Percentiles rank a stretch among this genome's conserved stretches.
phyloP scores from a whole-genome alignment of 352 stramenopile species.

The Blastocystis sp. region DNA sequence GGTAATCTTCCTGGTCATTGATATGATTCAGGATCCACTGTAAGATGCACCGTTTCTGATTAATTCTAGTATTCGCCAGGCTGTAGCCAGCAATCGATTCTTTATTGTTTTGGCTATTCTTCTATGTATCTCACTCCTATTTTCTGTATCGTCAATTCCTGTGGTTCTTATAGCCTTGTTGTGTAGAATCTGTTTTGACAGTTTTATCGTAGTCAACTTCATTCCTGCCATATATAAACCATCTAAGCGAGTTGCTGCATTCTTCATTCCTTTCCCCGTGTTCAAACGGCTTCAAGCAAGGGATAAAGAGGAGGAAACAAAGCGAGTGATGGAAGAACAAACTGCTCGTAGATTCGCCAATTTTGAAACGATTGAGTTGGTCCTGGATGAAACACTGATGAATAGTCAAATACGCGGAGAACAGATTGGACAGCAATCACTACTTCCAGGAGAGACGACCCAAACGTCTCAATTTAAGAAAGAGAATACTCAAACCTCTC shows the following conservation, averaged over 20 bases:
- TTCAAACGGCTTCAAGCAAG: not conserved
- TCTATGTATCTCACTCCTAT: not conserved
- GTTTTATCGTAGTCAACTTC: conserved; percentile 1
- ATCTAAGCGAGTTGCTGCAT: not conserved
- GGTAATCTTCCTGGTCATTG: conserved; percentile 22
- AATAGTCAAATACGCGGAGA: not conserved
- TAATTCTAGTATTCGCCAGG: not conserved
- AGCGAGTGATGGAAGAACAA: not conserved
- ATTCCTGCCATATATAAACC: not conserved
- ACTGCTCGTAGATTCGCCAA: not conserved
- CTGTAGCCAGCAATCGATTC: not conserved
- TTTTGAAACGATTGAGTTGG: not conserved
- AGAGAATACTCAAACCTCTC: not conserved
- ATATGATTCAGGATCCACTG: not conserved
- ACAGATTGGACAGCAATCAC: not conserved
- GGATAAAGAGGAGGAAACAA: not conserved
- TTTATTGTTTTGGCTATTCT: not conserved
- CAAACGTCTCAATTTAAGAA: not conserved
- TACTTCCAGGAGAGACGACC: not conserved
- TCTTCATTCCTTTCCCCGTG: conserved; percentile 44
- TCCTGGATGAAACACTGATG: not conserved
- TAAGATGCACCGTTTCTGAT: not conserved
- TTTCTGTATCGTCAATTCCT: conserved; percentile 27
- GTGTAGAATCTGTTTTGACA: not conserved
- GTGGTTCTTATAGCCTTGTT: not conserved